phyloP scores from a whole-genome alignment of 208 protist species.

The Strigomonas galati region DNA sequence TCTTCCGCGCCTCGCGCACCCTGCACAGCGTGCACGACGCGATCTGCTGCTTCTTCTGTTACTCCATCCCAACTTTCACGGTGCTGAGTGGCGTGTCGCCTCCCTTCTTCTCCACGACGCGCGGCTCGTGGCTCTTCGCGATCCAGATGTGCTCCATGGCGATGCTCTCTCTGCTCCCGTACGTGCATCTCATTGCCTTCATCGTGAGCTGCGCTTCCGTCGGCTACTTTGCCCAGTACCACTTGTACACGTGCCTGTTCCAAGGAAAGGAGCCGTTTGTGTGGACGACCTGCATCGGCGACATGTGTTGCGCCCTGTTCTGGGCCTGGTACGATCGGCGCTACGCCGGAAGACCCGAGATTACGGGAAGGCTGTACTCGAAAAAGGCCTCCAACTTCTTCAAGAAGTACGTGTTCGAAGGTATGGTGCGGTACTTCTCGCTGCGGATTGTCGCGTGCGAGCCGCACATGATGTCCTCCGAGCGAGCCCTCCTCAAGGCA shows the following conservation, averaged over 20 bases:
- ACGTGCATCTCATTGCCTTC: constrained; percentile 43
- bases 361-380: constrained; percentile 52
- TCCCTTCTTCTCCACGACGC: constrained; percentile 49
- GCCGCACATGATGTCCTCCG: constrained; percentile 21
- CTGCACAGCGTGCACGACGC: constrained; percentile 42
- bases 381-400: constrained; percentile 31
- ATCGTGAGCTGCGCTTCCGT: constrained; percentile 41
- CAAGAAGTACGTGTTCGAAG: constrained; percentile 50
- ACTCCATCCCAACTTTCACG: constrained; percentile 75
- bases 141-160: constrained; percentile 64
- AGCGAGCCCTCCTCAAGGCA: not conserved
- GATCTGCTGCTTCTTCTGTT: constrained; percentile 53
- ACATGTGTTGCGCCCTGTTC: constrained; percentile 43
- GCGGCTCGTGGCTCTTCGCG: constrained; percentile 49
- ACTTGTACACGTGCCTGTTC: constrained; percentile 57
- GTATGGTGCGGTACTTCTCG: constrained; percentile 58
- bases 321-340: constrained; percentile 68
- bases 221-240: constrained; percentile 55
- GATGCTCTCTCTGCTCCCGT: constrained; percentile 61
- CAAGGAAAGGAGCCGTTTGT: constrained; percentile 26
- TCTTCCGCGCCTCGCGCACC: constrained; percentile 20
- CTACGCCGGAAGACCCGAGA: constrained; percentile 46
- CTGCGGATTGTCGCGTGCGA: constrained; percentile 34
- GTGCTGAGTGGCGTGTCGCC: constrained; percentile 41
- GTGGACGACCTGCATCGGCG: constrained; percentile 32